These are phyloP conservation scores for Arthrinium puccinioides DNA, from an alignment of 2,329 filamentous ascomycete species.

Conservation along the genomic window DNA sequence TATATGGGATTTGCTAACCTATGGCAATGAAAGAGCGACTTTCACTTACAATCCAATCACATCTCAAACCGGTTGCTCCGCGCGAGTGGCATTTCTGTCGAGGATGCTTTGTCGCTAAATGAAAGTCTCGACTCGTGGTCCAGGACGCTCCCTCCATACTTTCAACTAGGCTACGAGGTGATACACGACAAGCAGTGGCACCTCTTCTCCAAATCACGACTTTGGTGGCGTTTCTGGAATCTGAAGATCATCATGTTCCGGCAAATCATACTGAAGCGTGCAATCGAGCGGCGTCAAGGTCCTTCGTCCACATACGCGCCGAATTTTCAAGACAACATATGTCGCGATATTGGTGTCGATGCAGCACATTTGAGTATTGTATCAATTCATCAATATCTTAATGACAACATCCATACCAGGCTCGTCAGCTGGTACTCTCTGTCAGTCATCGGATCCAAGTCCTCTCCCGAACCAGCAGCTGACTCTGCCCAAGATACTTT, in stretches of 20 bases:
- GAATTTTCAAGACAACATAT: constrained; percentile 13
- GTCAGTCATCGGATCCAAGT: constrained; percentile 15
- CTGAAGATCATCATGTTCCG: constrained; percentile 23
- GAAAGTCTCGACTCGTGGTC: constrained; percentile 17
- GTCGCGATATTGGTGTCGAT: constrained; percentile 15
- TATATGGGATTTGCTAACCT: no score
- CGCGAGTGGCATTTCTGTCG: constrained; percentile 14
- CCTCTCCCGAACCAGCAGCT: not conserved
- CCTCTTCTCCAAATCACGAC: constrained; percentile 16
- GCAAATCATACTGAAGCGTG: constrained; percentile 18
- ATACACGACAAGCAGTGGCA: constrained; percentile 12
- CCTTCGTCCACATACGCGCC: not conserved
- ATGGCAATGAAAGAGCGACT: no score
- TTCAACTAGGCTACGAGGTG: constrained; percentile 10
- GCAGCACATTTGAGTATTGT: constrained; percentile 19
- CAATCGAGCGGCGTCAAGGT: constrained; percentile 12
- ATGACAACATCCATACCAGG: constrained; percentile 11
- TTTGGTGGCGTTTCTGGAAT: constrained; percentile 27
- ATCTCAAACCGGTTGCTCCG: constrained; percentile 22
- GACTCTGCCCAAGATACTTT: constrained; percentile 15
- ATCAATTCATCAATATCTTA: constrained; percentile 17
- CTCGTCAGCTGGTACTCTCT: constrained; percentile 25
- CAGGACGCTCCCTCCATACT: constrained; percentile 18
- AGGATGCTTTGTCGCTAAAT: constrained; percentile 18
- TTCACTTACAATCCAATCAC: constrained; percentile 23